Evolutionary conservation across 208 protist genomes (phyloP), one percentile per base, ranked within the genome.

Genomic region (Wallacemonas sp.): DNA sequence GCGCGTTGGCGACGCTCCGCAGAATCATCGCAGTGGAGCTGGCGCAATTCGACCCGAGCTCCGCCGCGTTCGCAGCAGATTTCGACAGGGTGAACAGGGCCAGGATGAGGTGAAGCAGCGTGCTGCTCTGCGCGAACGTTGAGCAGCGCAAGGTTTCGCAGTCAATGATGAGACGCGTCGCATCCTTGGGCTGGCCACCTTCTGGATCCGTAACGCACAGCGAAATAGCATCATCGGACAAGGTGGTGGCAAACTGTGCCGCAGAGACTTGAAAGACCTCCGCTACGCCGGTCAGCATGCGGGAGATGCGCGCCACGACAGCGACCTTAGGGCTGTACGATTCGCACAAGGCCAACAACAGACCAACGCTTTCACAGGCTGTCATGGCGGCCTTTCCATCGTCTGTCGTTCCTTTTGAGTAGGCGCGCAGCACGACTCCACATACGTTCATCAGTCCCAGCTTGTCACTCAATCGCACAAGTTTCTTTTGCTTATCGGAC

Each of bases 381-480:
- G 58, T 54, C 1, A 17, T 24, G 4, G 51, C 26, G 4, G 51
- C 4, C 51, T 41, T 33, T 4, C 22, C 41, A 30, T n/a, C 14
- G 38, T 14, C 27, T 2, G 38, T 34, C 39, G n/a, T n/a, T n/a
- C n/a, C n/a, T n/a, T 45, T 49, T 12, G 26, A 2, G 56, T 45
- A 63, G 3, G 36, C 14, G 15, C 47, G 54, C 46, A 72, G 34
- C 4, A 72, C 28, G 5, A 33, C 51, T 17, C 67, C 53, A 41
- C 55, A 66, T 22, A 67, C 49, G 19, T 77, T 72, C 22, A 84
- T 49, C 0, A 91, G 36, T 1, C 79, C 78, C 15, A 86, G 46
- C 36, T 79, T 75, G 54, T 74, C 77, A 61, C 88, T 91, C 9
- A 77, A 28, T 21, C 68, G 69, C 56, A 88, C 72, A 0, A 77